Conservation (phyloP, 2,329 filamentous ascomycete genomes). For the Aspergillus ochraceus region DNA sequence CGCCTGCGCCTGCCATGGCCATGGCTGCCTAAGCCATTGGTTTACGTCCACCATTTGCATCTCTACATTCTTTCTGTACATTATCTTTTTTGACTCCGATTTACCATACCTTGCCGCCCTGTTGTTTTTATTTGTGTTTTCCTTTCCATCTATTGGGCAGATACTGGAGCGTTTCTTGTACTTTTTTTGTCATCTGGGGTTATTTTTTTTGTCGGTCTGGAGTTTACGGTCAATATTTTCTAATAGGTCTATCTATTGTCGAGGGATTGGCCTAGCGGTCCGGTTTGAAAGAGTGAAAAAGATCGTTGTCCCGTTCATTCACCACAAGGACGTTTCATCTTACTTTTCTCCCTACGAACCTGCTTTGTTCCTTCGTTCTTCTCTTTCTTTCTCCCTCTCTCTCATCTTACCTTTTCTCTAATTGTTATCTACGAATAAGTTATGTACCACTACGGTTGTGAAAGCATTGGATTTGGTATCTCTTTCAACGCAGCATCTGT, state of each 20-base stretch:
- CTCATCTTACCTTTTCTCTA: constrained; percentile 3
- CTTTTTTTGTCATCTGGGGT: not conserved
- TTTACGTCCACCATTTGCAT: not conserved
- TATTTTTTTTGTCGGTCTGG: constrained; percentile 3
- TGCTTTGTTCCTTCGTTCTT: not conserved
- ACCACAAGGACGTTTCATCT: not conserved
- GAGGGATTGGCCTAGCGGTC: not conserved
- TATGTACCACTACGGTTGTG: constrained; percentile 4
- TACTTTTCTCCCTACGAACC: not conserved
- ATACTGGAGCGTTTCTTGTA: not conserved
- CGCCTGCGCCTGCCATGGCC: constrained; percentile 46
- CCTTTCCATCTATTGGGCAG: not conserved
- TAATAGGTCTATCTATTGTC: not conserved
- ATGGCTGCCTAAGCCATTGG: constrained; percentile 35
- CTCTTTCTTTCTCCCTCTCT: not conserved
- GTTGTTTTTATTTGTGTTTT: not conserved
- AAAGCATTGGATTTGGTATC: not conserved
- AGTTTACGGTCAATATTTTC: constrained; percentile 5
- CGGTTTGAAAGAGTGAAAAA: not conserved
- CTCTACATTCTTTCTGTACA: constrained; percentile 25
- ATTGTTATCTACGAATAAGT: not conserved
- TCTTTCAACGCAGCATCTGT: constrained; percentile 1
- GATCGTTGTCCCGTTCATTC: not conserved
- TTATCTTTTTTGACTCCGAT: constrained; percentile 16
- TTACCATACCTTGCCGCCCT: not conserved